phyloP scores from a whole-genome alignment of 2,329 filamentous ascomycete species.

The Hypoxylon sp. region DNA sequence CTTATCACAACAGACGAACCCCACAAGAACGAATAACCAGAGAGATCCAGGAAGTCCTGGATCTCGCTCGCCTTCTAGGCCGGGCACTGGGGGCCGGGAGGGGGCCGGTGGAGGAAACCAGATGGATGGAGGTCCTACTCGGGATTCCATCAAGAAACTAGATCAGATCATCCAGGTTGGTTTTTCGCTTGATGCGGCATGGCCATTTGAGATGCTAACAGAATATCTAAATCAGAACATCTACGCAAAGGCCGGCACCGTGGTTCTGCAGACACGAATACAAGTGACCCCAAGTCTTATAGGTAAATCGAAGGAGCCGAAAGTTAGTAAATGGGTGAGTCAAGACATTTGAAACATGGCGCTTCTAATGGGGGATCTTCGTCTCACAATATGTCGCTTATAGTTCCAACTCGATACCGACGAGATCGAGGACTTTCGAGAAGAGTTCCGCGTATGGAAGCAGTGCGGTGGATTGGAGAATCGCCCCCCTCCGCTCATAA shows the following conservation, averaged over 20 bases:
- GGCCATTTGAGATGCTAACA: slow-evolving; percentile 24
- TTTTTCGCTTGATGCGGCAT: slow-evolving; percentile 14
- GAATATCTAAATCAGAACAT: slow-evolving; percentile 72
- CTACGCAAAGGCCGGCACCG: slow-evolving; percentile 84
- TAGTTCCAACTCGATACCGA: slow-evolving; percentile 96
- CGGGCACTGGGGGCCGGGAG: slow-evolving; percentile 54
- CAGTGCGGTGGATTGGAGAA: slow-evolving; percentile 78
- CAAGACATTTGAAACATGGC: neutral
- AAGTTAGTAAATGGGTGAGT: slow-evolving; percentile 48
- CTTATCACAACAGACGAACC: slow-evolving; percentile 75
- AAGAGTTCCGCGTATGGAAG: slow-evolving; percentile 85
- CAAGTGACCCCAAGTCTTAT: slow-evolving; percentile 58
- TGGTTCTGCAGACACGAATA: slow-evolving; percentile 83
- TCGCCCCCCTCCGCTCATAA: slow-evolving; percentile 81
- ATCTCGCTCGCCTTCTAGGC: slow-evolving; percentile 54
- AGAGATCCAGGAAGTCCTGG: slow-evolving; percentile 65
- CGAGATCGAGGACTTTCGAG: slow-evolving; percentile 86
- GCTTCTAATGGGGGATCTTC: neutral
- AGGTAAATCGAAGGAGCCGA: slow-evolving; percentile 44
- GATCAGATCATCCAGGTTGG: slow-evolving; percentile 92
- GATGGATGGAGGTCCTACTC: slow-evolving; percentile 59
- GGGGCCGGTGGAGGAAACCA: slow-evolving; percentile 54
- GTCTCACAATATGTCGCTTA: slow-evolving; percentile 21
- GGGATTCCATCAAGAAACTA: slow-evolving; percentile 78
- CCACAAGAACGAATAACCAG: slow-evolving; percentile 75